Evolutionary conservation across 495 filamentous ascomycete genomes (phyloP), one percentile per base, ranked within the genome.

Genomic region (Talaromyces proteolyticus): DNA sequence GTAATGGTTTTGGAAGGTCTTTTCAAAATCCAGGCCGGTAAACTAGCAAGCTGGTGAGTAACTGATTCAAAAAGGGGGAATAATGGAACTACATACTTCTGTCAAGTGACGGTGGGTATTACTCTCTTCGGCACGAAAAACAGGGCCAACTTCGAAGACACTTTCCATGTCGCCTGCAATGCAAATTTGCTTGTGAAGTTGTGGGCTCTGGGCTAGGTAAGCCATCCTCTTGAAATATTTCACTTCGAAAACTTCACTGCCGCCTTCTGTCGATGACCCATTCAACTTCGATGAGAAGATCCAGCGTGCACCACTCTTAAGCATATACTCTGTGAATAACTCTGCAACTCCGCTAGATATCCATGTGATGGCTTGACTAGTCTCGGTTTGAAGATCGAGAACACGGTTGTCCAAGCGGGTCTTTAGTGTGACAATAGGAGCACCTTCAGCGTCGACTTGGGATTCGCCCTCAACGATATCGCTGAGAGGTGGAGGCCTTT

Each of bases 81-180:
- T 34, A 45, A 12, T 29, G 11, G 0, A 20, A 26, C 4, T 37
- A 54, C 60, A 37, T 73, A 78, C 75, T 66, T 96, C 93, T 11
- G 91, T 97, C 82, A 96, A 86, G 67, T 98, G 93, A 46, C 93
- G 78, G 60, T 94, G 89, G 1, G 93, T 98, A 62, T 96, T 96
- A 49, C 86, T 91, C 67, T 97, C 95, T 73, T 97, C 93, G 0
- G 93, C 93, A 62, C 92, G 80, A 82, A 96, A 98, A 7, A 97
- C 92, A 3, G 89, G 87, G 0, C 88, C 89, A 49, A 94, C 85
- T n/a, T 90, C 87, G 62, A 88, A 96, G 10, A 98, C 92, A 50
- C 82, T 84, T 63, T 92, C 82, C 65, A 93, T 80, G 46, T 94
- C 93, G 58, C 90, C 89, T 19, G 91, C 90, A 58, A 98, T 95